phyloP scores from a whole-genome alignment of 495 filamentous ascomycete species.

The Tuber melanosporum region DNA sequence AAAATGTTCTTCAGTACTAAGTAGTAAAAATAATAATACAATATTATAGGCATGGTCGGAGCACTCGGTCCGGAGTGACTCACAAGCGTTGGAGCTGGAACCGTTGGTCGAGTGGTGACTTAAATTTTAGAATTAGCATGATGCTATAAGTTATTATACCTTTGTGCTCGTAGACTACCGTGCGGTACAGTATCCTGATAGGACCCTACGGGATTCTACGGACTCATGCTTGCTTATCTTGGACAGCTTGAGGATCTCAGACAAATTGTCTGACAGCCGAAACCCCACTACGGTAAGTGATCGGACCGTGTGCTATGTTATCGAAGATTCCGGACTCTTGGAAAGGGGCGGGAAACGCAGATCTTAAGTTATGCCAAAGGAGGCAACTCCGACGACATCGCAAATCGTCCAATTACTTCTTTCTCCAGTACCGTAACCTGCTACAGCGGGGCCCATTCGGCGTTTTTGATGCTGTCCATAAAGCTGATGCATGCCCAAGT shows the following conservation, averaged over 20 bases:
- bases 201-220: not conserved
- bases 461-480: not conserved
- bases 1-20: too few relatives aligned
- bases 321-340: not conserved
- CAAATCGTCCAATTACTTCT: not conserved
- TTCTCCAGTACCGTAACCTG: not conserved
- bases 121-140: too few relatives aligned
- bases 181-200: not conserved
- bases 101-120: too few relatives aligned
- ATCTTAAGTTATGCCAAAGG: not conserved
- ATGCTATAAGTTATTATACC: too few relatives aligned
- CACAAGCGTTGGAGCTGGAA: too few relatives aligned
- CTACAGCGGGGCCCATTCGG: not conserved
- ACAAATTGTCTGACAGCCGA: not conserved
- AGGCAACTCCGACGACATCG: not conserved
- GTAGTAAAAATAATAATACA: too few relatives aligned
- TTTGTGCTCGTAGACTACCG: too few relatives aligned
- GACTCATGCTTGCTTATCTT: not conserved
- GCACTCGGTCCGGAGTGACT: too few relatives aligned
- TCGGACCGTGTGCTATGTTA: not conserved
- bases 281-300: not conserved
- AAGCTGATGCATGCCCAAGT: not conserved
- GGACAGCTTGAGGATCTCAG: not conserved
- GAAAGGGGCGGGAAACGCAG: not conserved
- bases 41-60: too few relatives aligned